Evolutionary conservation across 2,329 filamentous ascomycete species (phyloP), one percentile per base, ranked within the genome.

Genomic region (Trematosphaeria pertusa): DNA sequence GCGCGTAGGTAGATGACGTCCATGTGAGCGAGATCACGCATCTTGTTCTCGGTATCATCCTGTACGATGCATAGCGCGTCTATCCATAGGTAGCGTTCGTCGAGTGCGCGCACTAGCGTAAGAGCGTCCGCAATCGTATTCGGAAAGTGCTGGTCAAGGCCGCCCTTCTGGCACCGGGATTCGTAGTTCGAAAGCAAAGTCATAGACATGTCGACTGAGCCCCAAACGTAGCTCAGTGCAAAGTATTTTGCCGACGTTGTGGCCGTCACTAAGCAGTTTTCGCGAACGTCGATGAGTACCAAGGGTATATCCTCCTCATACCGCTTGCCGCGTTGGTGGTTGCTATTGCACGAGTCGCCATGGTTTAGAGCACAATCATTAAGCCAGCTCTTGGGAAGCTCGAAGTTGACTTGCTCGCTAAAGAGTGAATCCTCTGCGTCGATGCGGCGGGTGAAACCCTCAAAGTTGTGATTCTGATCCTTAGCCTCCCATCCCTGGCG

Each of bases 181-280:
- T 32, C 30, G n/a, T 10, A 32, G n/a, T 32, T 32, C 7, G 30
- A 7, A 11, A n/a, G n/a, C 12, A 32, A 15, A 11, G 30, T 32
- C 30, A n/a, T 8, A 15, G 6, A 32, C 30, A 32, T 32, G 30
- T 32, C 30, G 12, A 32, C 30, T 15, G 6, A 15, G 17, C 36
- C 36, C 36, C 36, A 38, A n/a, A 26, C 20, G 19, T 38, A 38
- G 19, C 36, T 38, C 19, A 38, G 20, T 12, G 36, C 22, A 10
- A 38, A 38, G 36, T 38, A 38, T 14, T 38, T 38, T 15, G n/a
- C 30, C n/a, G n/a, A 11, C n/a, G 30, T n/a, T 6, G n/a, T 7
- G 12, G 30, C 34, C 17, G 19, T 14, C 5, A 32, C 30, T 15
- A 32, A 32, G 30, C 30, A 14, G 2, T n/a, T 6, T 10, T 32